Evolutionary conservation across 257 asterid species (phyloP).

Genomic region (Fraxinus americana): DNA sequence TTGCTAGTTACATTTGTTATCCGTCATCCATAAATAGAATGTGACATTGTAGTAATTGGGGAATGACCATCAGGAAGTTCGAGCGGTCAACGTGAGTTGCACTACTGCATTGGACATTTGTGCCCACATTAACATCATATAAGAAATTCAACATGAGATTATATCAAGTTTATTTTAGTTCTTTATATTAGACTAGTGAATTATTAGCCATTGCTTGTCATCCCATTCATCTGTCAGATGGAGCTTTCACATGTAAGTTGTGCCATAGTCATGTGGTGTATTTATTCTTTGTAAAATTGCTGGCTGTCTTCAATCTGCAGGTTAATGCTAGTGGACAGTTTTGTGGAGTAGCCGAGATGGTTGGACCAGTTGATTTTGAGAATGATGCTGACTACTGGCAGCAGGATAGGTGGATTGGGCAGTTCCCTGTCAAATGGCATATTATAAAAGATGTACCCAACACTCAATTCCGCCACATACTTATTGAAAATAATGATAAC

Average conservation of each 20-base stretch:
- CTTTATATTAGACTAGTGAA: neutral
- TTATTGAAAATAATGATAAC: conserved; percentile 91
- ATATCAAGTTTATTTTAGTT: neutral
- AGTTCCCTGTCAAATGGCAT: conserved; percentile 96
- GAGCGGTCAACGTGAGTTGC: neutral
- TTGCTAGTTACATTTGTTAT: neutral
- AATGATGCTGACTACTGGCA: conserved; percentile 98
- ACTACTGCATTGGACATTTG: neutral
- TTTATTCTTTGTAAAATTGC: conserved; percentile 9
- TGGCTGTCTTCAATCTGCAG: conserved; percentile 42
- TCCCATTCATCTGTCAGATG: conserved; percentile 10
- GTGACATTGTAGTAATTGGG: neutral
- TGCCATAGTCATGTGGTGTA: conserved; percentile 14
- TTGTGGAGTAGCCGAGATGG: conserved; percentile 99
- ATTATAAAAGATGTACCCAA: conserved; percentile 93
- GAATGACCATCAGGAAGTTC: neutral
- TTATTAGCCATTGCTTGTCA: neutral
- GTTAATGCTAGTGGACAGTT: conserved; percentile 99
- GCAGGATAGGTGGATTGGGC: conserved; percentile 99
- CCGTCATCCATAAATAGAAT: neutral
- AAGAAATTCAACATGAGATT: neutral
- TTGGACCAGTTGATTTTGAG: conserved; percentile 90
- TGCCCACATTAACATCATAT: neutral
- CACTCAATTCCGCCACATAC: conserved; percentile 91
- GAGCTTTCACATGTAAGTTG: conserved; percentile 17